Percentiles rank a stretch among this genome's conserved stretches.
phyloP scores from a whole-genome alignment of 306 rosid species.

The Medicago ruthenica region DNA sequence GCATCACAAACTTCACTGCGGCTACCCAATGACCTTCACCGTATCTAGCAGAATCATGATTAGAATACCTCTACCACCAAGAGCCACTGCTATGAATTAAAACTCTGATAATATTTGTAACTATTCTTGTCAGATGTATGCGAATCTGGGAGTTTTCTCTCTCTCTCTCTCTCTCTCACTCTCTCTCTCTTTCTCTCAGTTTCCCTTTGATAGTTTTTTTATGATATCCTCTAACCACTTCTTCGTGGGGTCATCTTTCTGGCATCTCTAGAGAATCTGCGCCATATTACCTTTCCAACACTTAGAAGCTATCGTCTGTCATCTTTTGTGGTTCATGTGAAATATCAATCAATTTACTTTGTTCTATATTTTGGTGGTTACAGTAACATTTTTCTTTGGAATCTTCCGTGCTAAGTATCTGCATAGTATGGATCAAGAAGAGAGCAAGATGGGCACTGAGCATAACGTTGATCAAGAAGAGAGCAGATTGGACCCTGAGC shows the following conservation, averaged over 20 bases:
- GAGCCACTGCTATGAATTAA: not conserved
- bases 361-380: conserved; percentile 23
- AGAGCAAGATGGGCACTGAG: conserved; percentile 29
- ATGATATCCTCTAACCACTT: no score
- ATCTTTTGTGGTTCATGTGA: conserved; percentile 9
- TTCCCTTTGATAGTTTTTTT: no score
- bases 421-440: conserved; percentile 33
- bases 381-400: conserved; percentile 33
- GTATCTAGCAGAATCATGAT: not conserved
- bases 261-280: no score
- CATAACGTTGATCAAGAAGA: conserved; percentile 24
- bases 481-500: conserved; percentile 17
- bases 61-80: not conserved
- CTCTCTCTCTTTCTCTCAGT: not conserved
- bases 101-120: not conserved
- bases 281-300: not conserved
- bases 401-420: conserved; percentile 20
- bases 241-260: no score
- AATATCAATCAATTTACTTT: conserved; percentile 1
- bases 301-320: not conserved
- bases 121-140: no score
- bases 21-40: not conserved
- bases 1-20: not conserved
- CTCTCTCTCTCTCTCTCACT: not conserved
- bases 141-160: not conserved